Evolutionary conservation across 768 basidiomycete genomes (phyloP).

Genomic region (Mycena haematopus): DNA sequence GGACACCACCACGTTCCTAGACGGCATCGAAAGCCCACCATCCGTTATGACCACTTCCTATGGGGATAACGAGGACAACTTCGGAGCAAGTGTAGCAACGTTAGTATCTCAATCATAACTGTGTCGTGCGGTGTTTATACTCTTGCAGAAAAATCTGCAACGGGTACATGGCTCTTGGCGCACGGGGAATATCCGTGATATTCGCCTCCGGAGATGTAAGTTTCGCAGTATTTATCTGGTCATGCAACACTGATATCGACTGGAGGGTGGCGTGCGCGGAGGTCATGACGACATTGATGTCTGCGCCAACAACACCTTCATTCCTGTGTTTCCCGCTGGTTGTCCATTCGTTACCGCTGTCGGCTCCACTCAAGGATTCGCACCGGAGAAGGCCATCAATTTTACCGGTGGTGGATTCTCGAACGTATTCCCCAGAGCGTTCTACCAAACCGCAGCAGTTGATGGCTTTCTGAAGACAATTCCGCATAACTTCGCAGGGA

Average conservation of each 20-base stretch:
- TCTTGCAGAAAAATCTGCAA: conserved; percentile 9
- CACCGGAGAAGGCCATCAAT: background rate
- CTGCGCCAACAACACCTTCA: conserved; percentile 34
- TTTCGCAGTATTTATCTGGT: background rate
- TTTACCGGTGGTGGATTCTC: background rate
- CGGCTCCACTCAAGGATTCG: conserved; percentile 12
- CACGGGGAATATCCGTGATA: background rate
- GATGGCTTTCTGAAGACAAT: too few relatives aligned
- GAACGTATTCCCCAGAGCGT: too few relatives aligned
- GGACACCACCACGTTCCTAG: background rate
- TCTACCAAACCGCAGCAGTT: too few relatives aligned
- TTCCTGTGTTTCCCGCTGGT: conserved; percentile 32
- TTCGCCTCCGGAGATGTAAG: background rate
- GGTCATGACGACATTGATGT: conserved; percentile 19
- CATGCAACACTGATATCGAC: background rate
- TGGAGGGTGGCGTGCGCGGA: conserved; percentile 13
- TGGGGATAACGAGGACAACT: background rate
- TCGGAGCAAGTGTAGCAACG: background rate
- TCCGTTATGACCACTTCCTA: conserved; percentile 12
- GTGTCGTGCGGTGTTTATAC: background rate
- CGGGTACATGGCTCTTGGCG: background rate
- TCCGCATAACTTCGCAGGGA: too few relatives aligned
- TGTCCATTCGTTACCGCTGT: conserved; percentile 15
- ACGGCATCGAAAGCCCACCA: conserved; percentile 3
- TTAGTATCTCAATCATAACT: background rate